A percentile compares a stretch with the other conserved stretches of the same genome.
These are phyloP conservation scores for Solanum pennellii DNA, from an alignment of 257 asterid species.

Conservation along the genomic window DNA sequence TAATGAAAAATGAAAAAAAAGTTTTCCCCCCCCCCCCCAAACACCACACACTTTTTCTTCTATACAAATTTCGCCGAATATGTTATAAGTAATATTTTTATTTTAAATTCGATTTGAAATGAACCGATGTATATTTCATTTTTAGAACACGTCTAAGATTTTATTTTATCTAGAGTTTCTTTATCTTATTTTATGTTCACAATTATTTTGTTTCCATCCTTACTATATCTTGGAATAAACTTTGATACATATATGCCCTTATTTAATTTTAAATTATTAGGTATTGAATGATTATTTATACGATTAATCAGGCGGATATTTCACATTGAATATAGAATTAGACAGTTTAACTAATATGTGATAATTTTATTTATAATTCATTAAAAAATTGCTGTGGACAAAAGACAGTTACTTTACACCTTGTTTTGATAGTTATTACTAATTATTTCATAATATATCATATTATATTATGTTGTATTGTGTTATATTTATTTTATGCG, in stretches of 20 bases:
- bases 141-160: not conserved
- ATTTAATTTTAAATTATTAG: not conserved
- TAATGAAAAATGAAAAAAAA: no score
- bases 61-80: no score
- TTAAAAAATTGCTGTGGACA: not conserved
- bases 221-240: not conserved
- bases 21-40: no score
- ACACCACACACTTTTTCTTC: no score
- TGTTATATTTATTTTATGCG: no score
- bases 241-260: not conserved
- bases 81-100: no score
- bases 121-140: no score
- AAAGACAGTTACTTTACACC: not conserved
- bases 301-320: no score
- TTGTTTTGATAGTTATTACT: not conserved
- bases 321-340: not conserved
- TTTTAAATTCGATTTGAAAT: no score
- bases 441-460: not conserved
- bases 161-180: not conserved
- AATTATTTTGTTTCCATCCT: not conserved
- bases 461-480: no score
- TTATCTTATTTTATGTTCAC: not conserved
- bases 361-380: not conserved
- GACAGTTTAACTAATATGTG: not conserved
- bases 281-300: not conserved